Evolutionary conservation across 805 yeast genomes (phyloP).

Genomic region (Metschnikowia aberdeeniae): DNA sequence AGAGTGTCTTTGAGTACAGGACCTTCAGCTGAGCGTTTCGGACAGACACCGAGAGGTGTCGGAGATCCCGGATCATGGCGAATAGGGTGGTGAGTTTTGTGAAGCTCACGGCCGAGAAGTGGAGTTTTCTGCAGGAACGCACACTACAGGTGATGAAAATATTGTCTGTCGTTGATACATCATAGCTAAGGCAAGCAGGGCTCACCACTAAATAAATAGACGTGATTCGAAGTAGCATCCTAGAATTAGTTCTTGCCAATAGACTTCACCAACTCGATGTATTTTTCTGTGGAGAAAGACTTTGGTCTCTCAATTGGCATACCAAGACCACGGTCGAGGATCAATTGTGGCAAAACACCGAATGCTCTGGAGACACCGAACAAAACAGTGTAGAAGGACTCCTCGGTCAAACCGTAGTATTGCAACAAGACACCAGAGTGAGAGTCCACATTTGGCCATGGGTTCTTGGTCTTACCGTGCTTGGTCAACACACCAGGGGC

Average conservation of each 20-base stretch:
- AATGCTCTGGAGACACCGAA: conserved; percentile 81
- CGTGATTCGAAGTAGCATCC: conserved; percentile 2
- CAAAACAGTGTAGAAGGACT: conserved; percentile 72
- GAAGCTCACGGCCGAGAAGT: neutral
- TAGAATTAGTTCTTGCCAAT: conserved; percentile 17
- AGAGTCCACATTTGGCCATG: conserved; percentile 82
- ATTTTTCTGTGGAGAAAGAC: conserved; percentile 34
- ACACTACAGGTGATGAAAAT: neutral
- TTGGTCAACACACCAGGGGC: conserved; percentile 71
- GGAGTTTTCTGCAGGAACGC: neutral
- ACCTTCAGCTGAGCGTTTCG: conserved; percentile 3
- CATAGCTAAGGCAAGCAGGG: conserved; percentile 7
- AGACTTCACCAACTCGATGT: conserved; percentile 23
- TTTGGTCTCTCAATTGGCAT: conserved; percentile 82
- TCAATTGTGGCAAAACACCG: conserved; percentile 75
- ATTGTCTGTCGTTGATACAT: conserved; percentile 9
- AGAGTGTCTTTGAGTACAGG: conserved; percentile 49
- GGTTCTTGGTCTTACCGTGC: conserved; percentile 85
- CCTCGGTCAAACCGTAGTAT: conserved; percentile 73
- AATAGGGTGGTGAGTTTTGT: neutral
- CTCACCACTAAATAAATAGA: conserved; percentile 16
- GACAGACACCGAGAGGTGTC: conserved; percentile 4
- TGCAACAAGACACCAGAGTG: conserved; percentile 74
- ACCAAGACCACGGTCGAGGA: conserved; percentile 74
- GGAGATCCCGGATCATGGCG: neutral